Evolutionary conservation across 2,329 filamentous ascomycete genomes (phyloP), one percentile per base, ranked within the genome.

Genomic region (Ophiocordyceps sinensis): DNA sequence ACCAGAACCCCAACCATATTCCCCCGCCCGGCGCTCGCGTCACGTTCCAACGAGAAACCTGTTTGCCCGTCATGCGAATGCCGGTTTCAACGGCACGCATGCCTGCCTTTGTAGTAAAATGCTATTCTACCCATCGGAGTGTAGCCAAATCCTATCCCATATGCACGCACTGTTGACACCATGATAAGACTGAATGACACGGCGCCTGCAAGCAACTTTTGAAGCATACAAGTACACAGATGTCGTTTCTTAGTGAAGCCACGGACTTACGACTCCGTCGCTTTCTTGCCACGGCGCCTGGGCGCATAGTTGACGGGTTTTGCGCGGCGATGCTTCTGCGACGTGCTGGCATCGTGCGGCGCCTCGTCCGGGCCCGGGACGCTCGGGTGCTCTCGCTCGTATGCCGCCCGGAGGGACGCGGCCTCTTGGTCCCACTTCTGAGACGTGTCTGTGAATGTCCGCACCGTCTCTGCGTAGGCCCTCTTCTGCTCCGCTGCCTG

Each of bases 341-440:
- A 44, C 44, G 43, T 39, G 35, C 41, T 42, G 37, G 45, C 50
- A 30, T 50, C 46, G 28, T 45, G 39, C 29, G 44, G 34, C 12
- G 44, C 17, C 31, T 57, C 58, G 23, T 52, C 49, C 7, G 50
- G 46, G 3, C 51, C 49, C 3, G 50, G 41, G 17, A 47, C 41
- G 41, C 44, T 52, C 3, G 73, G 71, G 51, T 79, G 64, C 4
- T 69, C 67, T 44, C 57, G 63, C 43, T 73, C 70, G 45, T 75
- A 82, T 42, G 62, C 58, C 15, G 57, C 60, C 44, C 69, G 64
- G 29, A 75, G 67, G 42, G 69, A 68, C 23, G 65, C 61, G 4
- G 82, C 81, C 43, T 77, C 73, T 17, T 61, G 64, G 54, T 93
- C 85, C 85, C 88, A 96, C 42, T 73, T 70, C 39, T 69, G 73